These are phyloP conservation scores for Podospora conica DNA, from an alignment of 495 filamentous ascomycete species.

Conservation along the genomic window DNA sequence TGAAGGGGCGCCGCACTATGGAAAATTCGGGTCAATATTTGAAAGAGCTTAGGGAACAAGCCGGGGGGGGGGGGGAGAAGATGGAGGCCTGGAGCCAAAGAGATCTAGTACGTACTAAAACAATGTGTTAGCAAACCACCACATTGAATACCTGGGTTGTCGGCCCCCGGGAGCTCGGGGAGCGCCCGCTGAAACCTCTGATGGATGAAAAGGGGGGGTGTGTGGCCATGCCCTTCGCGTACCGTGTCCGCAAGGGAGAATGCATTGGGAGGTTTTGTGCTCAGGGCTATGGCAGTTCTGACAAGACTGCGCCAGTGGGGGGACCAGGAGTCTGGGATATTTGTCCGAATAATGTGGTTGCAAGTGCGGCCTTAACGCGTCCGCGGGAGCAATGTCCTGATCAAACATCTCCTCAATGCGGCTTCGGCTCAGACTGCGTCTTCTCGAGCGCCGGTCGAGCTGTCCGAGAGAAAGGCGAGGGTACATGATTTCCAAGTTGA, in stretches of 20 bases:
- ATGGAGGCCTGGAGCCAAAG: too few relatives aligned
- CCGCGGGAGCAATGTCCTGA: constrained; percentile 1
- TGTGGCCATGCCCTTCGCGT: too few relatives aligned
- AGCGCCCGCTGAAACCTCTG: too few relatives aligned
- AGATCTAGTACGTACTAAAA: too few relatives aligned
- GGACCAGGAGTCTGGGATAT: constrained; percentile 5
- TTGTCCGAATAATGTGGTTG: too few relatives aligned
- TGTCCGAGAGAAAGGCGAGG: constrained; percentile 23
- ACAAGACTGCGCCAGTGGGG: constrained; percentile 22
- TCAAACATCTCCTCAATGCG: constrained; percentile 35
- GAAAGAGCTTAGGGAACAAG: too few relatives aligned
- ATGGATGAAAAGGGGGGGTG: too few relatives aligned
- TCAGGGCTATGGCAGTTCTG: constrained; percentile 27
- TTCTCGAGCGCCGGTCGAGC: constrained; percentile 28
- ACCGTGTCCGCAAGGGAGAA: constrained; percentile 25
- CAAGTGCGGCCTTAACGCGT: background rate
- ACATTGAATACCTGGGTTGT: too few relatives aligned
- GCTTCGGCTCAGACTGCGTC: constrained; percentile 35
- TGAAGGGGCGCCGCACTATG: constrained; percentile 27
- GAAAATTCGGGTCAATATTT: too few relatives aligned
- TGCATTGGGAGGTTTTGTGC: constrained; percentile 22
- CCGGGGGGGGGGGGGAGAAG: too few relatives aligned
- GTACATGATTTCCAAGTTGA: constrained; percentile 19
- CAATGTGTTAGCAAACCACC: too few relatives aligned
- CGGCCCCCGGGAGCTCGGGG: too few relatives aligned